Percentiles rank a stretch among this genome's conserved stretches.
Conservation (phyloP, 2,329 filamentous ascomycete species). For the Aspergillus felis region DNA sequence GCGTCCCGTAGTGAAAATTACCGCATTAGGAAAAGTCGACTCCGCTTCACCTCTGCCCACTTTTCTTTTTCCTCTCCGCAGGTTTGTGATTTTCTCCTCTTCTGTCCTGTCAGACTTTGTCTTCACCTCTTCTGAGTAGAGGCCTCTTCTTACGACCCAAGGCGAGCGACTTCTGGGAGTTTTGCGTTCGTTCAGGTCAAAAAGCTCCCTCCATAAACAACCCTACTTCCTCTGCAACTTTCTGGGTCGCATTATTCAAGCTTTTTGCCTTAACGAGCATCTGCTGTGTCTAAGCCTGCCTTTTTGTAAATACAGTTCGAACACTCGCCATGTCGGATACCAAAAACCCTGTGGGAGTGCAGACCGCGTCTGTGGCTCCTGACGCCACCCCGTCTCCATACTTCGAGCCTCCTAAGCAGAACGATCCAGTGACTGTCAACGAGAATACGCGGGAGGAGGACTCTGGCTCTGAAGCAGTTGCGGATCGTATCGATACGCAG, state of each 20-base stretch:
- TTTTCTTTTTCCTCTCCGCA: conserved; percentile 8
- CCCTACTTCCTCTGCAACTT: not conserved
- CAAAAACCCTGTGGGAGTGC: conserved; percentile 22
- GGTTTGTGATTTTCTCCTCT: conserved; percentile 5
- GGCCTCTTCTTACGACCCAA: conserved; percentile 12
- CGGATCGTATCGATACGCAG: conserved; percentile 37
- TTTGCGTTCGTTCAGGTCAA: conserved; percentile 51
- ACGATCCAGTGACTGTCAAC: conserved; percentile 15
- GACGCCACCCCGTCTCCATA: conserved; percentile 5
- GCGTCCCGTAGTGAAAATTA: conserved; percentile 2
- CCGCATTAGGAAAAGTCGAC: conserved; percentile 8
- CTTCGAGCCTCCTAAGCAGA: conserved; percentile 13
- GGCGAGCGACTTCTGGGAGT: conserved; percentile 55
- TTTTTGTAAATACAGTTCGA: not conserved
- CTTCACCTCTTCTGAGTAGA: conserved; percentile 1
- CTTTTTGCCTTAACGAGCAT: not conserved
- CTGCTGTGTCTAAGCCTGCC: not conserved
- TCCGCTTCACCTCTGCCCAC: conserved; percentile 8
- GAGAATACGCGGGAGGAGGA: conserved; percentile 12
- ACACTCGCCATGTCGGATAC: conserved; percentile 23
- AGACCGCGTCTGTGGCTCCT: conserved; percentile 14
- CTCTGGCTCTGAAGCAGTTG: conserved; percentile 20
- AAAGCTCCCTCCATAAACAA: conserved; percentile 43
- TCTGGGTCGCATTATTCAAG: not conserved
- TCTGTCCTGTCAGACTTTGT: not conserved